Evolutionary conservation across 148 eudicot species (phyloP).

Genomic region (Persicaria maculosa): DNA sequence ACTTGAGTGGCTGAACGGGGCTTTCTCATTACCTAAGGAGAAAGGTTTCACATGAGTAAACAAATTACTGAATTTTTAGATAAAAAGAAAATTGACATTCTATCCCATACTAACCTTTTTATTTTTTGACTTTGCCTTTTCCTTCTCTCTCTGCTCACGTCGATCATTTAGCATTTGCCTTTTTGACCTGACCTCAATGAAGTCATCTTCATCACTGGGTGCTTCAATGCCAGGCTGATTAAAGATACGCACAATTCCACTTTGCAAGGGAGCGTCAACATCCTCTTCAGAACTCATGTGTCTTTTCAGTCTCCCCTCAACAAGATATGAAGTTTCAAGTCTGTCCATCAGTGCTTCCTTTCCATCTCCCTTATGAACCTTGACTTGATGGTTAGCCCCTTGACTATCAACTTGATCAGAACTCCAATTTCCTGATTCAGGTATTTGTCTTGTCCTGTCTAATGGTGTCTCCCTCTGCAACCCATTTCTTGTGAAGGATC

Average conservation of each 20-base stretch:
- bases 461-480: constrained; percentile 30
- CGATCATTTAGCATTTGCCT: constrained; percentile 98
- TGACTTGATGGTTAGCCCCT: constrained; percentile 28
- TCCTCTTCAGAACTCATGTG: constrained; percentile 57
- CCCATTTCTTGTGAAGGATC: constrained; percentile 31
- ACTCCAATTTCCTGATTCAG: constrained; percentile 27
- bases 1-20: constrained; percentile 38
- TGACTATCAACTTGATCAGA: constrained; percentile 24
- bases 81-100: neutral
- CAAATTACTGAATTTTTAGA: neutral
- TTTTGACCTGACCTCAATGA: constrained; percentile 95
- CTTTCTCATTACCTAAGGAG: constrained; percentile 46
- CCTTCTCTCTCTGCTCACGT: constrained; percentile 93
- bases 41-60: constrained; percentile 5
- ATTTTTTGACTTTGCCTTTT: constrained; percentile 68
- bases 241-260: constrained; percentile 75
- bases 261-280: constrained; percentile 87
- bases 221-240: constrained; percentile 91
- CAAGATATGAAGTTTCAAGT: constrained; percentile 25
- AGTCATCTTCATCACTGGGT: constrained; percentile 93
- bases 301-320: constrained; percentile 61
- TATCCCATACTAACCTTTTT: constrained; percentile 41
- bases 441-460: constrained; percentile 31
- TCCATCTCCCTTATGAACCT: constrained; percentile 22
- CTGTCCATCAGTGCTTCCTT: constrained; percentile 26